These are phyloP conservation scores for Leptomonas pyrrhocoris DNA, from an alignment of 208 protist genomes.

Conservation along the genomic window DNA sequence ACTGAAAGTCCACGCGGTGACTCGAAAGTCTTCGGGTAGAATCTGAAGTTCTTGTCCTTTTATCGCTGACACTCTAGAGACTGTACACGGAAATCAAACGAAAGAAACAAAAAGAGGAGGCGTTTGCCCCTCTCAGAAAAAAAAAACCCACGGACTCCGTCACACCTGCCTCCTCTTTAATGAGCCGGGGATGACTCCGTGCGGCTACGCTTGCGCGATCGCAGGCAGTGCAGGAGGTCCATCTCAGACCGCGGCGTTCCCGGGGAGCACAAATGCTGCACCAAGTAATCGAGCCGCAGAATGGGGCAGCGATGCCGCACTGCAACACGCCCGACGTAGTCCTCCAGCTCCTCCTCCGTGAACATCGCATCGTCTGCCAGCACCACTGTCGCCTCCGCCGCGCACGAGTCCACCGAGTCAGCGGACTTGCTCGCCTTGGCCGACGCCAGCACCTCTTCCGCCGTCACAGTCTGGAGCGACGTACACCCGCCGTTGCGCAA, in stretches of 20 bases:
- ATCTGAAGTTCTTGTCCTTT: too few species aligned
- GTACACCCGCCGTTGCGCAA: slow-evolving; percentile 57
- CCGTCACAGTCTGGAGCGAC: slow-evolving; percentile 16
- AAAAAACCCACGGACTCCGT: too few species aligned
- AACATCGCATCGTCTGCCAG: slow-evolving; percentile 67
- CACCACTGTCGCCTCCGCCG: slow-evolving; percentile 23
- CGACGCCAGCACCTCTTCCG: slow-evolving; percentile 31
- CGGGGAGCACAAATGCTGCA: slow-evolving; percentile 58
- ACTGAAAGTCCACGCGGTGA: too few species aligned
- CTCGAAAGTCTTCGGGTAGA: too few species aligned
- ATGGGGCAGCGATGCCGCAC: slow-evolving; percentile 29
- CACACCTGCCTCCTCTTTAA: not conserved
- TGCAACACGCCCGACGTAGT: slow-evolving; percentile 18
- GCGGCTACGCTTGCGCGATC: slow-evolving; percentile 27
- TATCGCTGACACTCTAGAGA: not conserved
- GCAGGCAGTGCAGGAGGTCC: slow-evolving; percentile 24
- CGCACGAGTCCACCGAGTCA: not conserved
- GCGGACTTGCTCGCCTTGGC: not conserved
- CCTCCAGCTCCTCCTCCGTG: slow-evolving; percentile 41
- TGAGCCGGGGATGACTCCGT: slow-evolving; percentile 1
- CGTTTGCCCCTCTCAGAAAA: too few species aligned
- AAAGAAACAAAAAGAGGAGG: too few species aligned
- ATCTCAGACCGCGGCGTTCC: slow-evolving; percentile 31
- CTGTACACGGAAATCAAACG: not conserved
- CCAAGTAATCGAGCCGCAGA: slow-evolving; percentile 66